Conservation (phyloP, 163 green algal species). For the Scenedesmus sp. region DNA sequence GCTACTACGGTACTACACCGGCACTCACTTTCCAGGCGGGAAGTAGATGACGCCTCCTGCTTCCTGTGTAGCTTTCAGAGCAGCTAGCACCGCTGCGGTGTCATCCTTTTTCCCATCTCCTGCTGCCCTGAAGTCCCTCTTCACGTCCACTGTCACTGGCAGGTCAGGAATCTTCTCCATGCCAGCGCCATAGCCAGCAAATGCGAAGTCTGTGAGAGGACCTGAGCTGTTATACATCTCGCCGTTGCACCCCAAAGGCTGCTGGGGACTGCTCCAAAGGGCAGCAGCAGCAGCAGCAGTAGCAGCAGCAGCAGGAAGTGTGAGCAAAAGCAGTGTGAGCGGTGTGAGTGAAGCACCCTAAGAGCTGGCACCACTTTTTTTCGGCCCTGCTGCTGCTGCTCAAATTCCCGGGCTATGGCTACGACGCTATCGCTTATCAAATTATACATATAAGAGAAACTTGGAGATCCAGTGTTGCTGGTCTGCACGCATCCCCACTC, state of each 20-base stretch:
- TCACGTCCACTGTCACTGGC: constrained; percentile 32
- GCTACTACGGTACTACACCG: background rate
- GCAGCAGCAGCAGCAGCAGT: background rate
- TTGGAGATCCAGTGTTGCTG: background rate
- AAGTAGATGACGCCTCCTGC: constrained; percentile 32
- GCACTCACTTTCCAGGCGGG: constrained; percentile 37
- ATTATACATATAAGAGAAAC: background rate
- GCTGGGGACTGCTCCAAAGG: background rate
- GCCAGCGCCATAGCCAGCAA: constrained; percentile 41
- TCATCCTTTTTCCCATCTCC: constrained; percentile 48
- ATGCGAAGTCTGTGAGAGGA: constrained; percentile 16
- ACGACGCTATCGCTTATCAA: background rate
- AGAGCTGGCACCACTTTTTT: background rate
- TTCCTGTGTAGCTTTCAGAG: constrained; percentile 4
- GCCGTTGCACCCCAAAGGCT: constrained; percentile 41
- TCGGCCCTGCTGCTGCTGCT: background rate
- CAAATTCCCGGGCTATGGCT: background rate
- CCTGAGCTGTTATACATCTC: constrained; percentile 4
- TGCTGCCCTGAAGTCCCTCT: constrained; percentile 21
- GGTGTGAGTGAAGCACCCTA: too few species aligned
- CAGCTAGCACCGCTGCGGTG: constrained; percentile 24
- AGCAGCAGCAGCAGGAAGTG: background rate
- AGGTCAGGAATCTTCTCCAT: constrained; percentile 34
- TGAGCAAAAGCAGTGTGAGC: background rate
- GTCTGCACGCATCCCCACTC: background rate